Evolutionary conservation across 176 grass and related monocot species (phyloP), one percentile per base, ranked within the genome.

Genomic region (Themeda triandra): DNA sequence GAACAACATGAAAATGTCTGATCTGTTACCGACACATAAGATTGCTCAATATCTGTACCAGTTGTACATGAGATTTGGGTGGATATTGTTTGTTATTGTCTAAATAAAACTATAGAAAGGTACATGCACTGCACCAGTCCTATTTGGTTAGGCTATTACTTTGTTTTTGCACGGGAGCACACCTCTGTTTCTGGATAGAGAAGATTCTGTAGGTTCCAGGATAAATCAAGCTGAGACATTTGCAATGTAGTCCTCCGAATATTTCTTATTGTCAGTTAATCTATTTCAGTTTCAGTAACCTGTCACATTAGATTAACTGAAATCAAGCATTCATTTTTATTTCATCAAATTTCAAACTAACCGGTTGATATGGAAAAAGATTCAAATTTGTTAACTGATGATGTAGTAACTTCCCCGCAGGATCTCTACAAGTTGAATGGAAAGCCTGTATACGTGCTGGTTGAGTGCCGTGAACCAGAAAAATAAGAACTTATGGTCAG

Each of bases 401-500:
- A 51, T 51, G 46, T 51, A 45, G 3, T 19, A 75, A 39, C 53
- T 78, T 46, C 19, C 66, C 12, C 78, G 66, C 85, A 95, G 96
- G 86, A 91, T 78, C 83, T 77, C 42, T 93, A 77, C 80, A 93
- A 91, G 87, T 88, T 98, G 25, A 80, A 90, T 25, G 96, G 92
- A 19, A 95, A 95, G 66, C 89, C 96, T 8, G 96, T 95, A 2
- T 90, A 95, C 29, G 89, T 95, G 6, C 77, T 95, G 41, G 96
- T 98, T 41, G 96, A 95, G 60, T 94, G 89, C 51, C 87, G 83
- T 39, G 86, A 92, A 73, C 90, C 72, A 42, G 94, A 79, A 1
- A 83, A 92, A 21, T 62, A 59, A 84, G 44, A 60, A 62, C 36
- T 51, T 37, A 45, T 73, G 59, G 24, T 77, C 63, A 90, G 85